A percentile compares a stretch with the other conserved stretches of the same genome.
These are phyloP conservation scores for Dichotomopilus funicola DNA, from an alignment of 2,329 filamentous ascomycete genomes.

Conservation along the genomic window DNA sequence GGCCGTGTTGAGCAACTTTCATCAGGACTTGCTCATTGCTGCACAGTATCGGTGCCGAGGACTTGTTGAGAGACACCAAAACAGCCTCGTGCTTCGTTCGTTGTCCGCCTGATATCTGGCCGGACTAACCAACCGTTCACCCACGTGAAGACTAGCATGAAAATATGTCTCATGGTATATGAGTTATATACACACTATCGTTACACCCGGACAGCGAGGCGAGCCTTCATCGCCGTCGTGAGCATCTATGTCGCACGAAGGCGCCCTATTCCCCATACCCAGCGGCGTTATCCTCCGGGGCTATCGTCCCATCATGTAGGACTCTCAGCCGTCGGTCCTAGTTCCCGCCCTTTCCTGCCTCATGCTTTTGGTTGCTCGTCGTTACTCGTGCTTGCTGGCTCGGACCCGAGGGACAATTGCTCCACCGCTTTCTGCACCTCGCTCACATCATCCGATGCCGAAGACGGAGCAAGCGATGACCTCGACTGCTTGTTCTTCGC, in stretches of 20 bases:
- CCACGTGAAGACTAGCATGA: no score
- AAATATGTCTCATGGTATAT: slow-evolving; percentile 2
- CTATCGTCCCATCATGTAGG: no score
- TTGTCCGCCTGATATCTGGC: no score
- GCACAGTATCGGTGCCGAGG: no score
- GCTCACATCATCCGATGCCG: slow-evolving; percentile 8
- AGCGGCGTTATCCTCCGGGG: neutral
- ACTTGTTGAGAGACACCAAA: no score
- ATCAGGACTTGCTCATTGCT: no score
- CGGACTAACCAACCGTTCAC: no score
- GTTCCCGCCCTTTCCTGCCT: neutral
- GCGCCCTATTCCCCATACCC: neutral
- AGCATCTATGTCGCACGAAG: slow-evolving; percentile 4
- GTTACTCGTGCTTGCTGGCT: slow-evolving; percentile 3
- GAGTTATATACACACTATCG: slow-evolving; percentile 12
- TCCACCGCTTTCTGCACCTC: slow-evolving; percentile 20
- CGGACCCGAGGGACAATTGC: slow-evolving; percentile 16
- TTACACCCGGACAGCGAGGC: slow-evolving; percentile 6
- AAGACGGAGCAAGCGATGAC: neutral
- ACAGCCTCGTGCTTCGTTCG: no score
- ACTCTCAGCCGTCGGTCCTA: neutral
- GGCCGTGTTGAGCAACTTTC: no score
- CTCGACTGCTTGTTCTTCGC: slow-evolving; percentile 37
- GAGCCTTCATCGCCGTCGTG: slow-evolving; percentile 1
- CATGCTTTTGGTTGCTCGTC: slow-evolving; percentile 12